Conservation (phyloP, 2,329 filamentous ascomycete genomes). For the Knoxdaviesia proteae region DNA sequence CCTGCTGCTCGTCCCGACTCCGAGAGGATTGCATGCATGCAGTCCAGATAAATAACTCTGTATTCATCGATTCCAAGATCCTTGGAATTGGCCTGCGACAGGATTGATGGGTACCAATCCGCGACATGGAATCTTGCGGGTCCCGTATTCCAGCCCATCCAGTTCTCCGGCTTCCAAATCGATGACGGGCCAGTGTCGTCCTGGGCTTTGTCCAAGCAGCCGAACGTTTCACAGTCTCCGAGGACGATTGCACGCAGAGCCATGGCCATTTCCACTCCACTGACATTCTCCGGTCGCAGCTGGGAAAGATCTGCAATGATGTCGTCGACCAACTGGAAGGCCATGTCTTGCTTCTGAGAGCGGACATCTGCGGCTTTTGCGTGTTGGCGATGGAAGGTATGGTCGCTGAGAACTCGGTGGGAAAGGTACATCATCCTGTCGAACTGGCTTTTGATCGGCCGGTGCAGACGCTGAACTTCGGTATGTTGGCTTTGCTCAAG, state of each 20-base stretch:
- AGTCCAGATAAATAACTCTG: too few relatives aligned
- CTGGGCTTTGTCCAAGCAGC: not conserved
- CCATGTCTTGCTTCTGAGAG: constrained; percentile 3
- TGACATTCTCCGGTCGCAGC: not conserved
- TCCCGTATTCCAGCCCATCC: not conserved
- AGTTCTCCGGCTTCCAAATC: not conserved
- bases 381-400: not conserved
- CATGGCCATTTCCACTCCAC: not conserved
- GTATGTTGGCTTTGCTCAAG: constrained; percentile 1
- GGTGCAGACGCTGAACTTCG: constrained; percentile 1
- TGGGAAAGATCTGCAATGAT: too few relatives aligned
- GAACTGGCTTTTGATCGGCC: constrained; percentile 6
- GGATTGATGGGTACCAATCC: constrained; percentile 1
- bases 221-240: not conserved
- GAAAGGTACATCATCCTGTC: constrained; percentile 7
- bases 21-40: too few relatives aligned
- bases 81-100: too few relatives aligned
- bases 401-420: constrained; percentile 1
- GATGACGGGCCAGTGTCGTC: not conserved
- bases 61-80: too few relatives aligned
- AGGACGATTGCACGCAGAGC: not conserved
- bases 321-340: constrained; percentile 1
- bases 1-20: too few relatives aligned
- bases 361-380: not conserved
- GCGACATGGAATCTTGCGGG: not conserved